Evolutionary conservation across 2,329 filamentous ascomycete genomes (phyloP).

Genomic region (Grosmannia penicillata): DNA sequence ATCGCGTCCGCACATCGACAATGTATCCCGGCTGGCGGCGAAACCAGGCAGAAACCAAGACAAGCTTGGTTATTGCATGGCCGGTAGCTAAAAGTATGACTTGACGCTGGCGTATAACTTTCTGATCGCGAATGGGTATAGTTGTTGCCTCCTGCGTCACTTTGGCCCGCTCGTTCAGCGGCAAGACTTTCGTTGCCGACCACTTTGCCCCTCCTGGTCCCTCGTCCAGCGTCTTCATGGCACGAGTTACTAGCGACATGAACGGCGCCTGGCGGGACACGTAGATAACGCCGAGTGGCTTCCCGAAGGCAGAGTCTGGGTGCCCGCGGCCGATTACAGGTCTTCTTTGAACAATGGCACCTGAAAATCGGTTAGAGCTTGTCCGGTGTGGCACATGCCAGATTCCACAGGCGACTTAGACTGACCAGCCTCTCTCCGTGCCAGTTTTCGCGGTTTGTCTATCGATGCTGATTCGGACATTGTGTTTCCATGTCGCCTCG

Average conservation of each 20-base stretch:
- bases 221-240: conserved; percentile 45
- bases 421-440: no score
- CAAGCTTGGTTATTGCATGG: conserved; percentile 47
- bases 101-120: conserved; percentile 14
- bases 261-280: conserved; percentile 51
- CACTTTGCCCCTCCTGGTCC: conserved; percentile 30
- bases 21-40: conserved; percentile 42
- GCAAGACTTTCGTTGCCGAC: conserved; percentile 27
- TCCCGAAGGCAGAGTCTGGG: neutral
- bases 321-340: conserved; percentile 4
- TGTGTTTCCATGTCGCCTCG: no score
- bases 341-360: neutral
- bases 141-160: conserved; percentile 17
- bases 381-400: neutral
- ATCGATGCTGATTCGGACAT: no score
- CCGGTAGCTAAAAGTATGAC: conserved; percentile 41
- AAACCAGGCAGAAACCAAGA: conserved; percentile 51
- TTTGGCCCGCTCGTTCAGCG: conserved; percentile 30
- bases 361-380: neutral
- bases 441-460: no score
- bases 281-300: conserved; percentile 32
- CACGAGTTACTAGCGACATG: conserved; percentile 51
- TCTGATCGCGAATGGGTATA: conserved; percentile 16
- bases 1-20: conserved; percentile 47
- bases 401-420: neutral